Evolutionary conservation across 768 basidiomycete species (phyloP), one percentile per base, ranked within the genome.

Genomic region (Psilocybe cubensis): DNA sequence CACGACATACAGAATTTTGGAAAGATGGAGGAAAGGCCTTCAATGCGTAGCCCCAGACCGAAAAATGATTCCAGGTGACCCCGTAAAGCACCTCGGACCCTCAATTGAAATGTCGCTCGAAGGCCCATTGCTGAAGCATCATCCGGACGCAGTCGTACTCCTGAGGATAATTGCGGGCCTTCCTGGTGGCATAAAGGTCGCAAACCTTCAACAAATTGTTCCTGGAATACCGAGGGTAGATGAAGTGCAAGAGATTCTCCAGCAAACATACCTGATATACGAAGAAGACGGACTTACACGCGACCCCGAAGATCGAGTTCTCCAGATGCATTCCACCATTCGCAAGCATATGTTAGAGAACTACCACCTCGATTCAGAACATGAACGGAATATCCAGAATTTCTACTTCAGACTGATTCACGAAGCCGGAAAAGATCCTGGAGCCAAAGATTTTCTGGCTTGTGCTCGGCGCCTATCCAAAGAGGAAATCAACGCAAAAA

Each of bases 281-380:
- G n/a, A n/a, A n/a, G n/a, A n/a, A n/a, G n/a, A n/a, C n/a, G n/a
- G n/a, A 44, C 18, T 11, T 58, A 18, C 10, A 53, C 20, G 38
- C 11, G 44, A 58, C 53, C 25, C 50, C 3, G 23, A 21, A 12
- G 57, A 52, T n/a, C n/a, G n/a, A n/a, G 18, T n/a, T 6, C 28
- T n/a, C 18, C 42, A 24, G 25, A 52, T 58, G 42, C 57, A 58
- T 40, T 52, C 57, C n/a, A 52, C 50, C n/a, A 58, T 58, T 9
- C 57, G 57, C 21, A 45, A 20, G 12, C 46, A n/a, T 31, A 52
- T 52, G 57, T 52, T 58, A 27, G 43, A 44, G 1, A 24, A 58
- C 43, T 47, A 58, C 38, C n/a, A 41, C 11, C 29, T 58, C 11
- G 33, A 51, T 21, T 14, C 31, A 7, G 8, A 9, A 6, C 20